These are phyloP conservation scores for Globisporangium paroecandrum DNA, from an alignment of 352 stramenopile genomes.

Conservation along the genomic window DNA sequence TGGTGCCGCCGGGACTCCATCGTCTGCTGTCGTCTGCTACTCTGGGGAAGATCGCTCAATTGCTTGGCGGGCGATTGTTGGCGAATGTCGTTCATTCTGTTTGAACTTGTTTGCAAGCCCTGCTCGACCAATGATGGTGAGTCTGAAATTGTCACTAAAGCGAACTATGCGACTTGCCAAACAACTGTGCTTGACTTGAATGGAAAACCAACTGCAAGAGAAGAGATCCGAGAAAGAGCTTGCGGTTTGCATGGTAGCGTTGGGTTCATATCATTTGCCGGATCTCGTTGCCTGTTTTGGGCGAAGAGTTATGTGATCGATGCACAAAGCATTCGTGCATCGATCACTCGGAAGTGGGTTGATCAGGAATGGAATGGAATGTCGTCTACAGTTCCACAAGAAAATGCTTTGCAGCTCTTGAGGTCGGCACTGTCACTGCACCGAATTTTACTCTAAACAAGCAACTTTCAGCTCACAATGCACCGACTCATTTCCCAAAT, in stretches of 20 bases:
- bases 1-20: constrained; percentile 14
- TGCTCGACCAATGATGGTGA: background rate
- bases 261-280: background rate
- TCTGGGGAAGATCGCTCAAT: background rate
- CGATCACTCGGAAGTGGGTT: background rate
- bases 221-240: background rate
- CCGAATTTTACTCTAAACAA: background rate
- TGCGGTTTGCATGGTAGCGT: background rate
- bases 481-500: background rate
- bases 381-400: background rate
- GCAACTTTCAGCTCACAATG: background rate
- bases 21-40: background rate
- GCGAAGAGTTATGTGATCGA: background rate
- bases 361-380: background rate
- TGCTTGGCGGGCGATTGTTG: background rate
- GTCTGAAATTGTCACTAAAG: background rate
- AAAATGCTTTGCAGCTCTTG: background rate
- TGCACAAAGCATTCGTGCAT: background rate
- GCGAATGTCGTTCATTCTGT: background rate
- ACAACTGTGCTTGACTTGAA: background rate
- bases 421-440: background rate
- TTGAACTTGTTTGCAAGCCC: background rate
- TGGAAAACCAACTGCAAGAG: background rate
- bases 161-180: background rate
- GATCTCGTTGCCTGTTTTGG: background rate